Percentiles rank a stretch among this genome's conserved stretches.
These are phyloP conservation scores for Solanum chacoense DNA, from an alignment of 305 asterid species.

Conservation along the genomic window DNA sequence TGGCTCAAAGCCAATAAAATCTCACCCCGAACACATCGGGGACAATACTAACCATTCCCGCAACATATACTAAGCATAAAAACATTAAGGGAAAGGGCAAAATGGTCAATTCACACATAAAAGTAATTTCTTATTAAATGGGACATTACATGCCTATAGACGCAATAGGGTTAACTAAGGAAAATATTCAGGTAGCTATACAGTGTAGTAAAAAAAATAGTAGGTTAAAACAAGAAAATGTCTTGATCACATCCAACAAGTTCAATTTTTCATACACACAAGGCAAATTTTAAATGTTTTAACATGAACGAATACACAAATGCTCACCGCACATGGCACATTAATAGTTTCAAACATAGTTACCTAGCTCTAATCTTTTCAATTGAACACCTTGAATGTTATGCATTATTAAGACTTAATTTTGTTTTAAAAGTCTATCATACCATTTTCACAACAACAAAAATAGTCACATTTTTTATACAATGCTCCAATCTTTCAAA, in stretches of 20 bases:
- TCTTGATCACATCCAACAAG: background rate
- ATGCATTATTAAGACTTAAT: background rate
- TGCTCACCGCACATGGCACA: background rate
- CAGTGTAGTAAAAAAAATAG: background rate
- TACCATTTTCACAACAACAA: too few species aligned
- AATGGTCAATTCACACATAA: background rate
- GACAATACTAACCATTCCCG: background rate
- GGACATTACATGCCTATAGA: background rate
- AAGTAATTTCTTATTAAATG: background rate
- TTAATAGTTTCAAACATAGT: background rate
- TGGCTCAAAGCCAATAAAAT: background rate
- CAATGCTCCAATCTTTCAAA: background rate
- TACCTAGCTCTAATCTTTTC: background rate
- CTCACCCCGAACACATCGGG: background rate
- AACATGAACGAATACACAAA: background rate
- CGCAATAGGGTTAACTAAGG: background rate
- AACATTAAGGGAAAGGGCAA: background rate
- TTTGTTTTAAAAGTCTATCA: background rate
- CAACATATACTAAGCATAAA: background rate
- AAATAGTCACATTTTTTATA: too few species aligned
- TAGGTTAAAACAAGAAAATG: background rate
- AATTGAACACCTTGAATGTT: background rate
- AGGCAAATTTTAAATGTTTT: background rate
- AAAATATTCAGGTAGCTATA: background rate
- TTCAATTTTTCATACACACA: background rate